A percentile compares a stretch with the other conserved stretches of the same genome.
These are phyloP conservation scores for Dendrobium catenatum DNA, from an alignment of 106 monocot genomes.

Conservation along the genomic window DNA sequence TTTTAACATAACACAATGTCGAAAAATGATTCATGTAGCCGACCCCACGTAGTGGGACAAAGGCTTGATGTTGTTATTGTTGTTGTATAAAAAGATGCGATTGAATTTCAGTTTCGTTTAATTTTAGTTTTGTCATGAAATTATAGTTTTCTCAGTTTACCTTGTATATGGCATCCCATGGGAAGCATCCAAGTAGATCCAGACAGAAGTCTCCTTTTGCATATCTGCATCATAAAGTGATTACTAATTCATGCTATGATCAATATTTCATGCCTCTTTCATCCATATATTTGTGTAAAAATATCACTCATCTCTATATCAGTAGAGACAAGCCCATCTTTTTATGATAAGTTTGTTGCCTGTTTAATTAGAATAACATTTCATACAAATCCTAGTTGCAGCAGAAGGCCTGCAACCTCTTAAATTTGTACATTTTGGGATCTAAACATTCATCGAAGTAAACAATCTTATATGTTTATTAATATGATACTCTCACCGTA, in stretches of 20 bases:
- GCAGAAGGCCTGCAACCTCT: neutral
- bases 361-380: neutral
- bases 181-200: conserved; percentile 59
- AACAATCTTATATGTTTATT: neutral
- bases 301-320: neutral
- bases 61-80: no score
- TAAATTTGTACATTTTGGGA: neutral
- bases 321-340: neutral
- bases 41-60: no score
- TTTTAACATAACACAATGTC: no score
- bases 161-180: conserved; percentile 80
- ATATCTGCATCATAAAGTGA: conserved; percentile 31
- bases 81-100: no score
- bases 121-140: neutral
- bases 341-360: neutral
- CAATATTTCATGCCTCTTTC: neutral
- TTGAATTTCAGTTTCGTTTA: neutral
- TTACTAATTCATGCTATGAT: neutral
- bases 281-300: no score
- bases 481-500: conserved; percentile 17
- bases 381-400: neutral
- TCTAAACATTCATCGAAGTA: neutral
- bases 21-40: no score
- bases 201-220: conserved; percentile 36
- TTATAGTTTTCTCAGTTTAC: conserved; percentile 15